phyloP scores from a whole-genome alignment of 2,329 filamentous ascomycete species.

The Penicillium sp. region DNA sequence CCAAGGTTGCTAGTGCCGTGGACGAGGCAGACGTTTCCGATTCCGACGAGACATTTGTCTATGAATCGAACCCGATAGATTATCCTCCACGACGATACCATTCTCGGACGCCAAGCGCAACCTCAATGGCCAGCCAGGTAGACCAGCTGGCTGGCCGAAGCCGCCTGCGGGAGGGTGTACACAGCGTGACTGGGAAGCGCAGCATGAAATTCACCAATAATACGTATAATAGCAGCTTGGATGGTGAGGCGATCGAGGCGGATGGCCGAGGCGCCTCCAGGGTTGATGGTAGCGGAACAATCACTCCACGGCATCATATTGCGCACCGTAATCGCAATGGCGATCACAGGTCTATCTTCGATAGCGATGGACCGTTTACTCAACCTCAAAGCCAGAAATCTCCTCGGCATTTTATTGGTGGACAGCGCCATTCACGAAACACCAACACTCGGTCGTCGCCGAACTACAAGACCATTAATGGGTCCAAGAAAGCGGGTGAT shows the following conservation, averaged over 20 bases:
- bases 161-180: constrained; percentile 67
- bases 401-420: constrained; percentile 52
- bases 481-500: constrained; percentile 59
- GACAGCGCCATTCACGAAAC: constrained; percentile 66
- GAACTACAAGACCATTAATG: constrained; percentile 46
- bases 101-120: constrained; percentile 90
- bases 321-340: constrained; percentile 73
- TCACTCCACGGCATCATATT: constrained; percentile 73
- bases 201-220: constrained; percentile 95
- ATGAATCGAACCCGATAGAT: constrained; percentile 88
- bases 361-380: constrained; percentile 73
- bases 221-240: constrained; percentile 64
- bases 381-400: constrained; percentile 65
- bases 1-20: constrained; percentile 91
- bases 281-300: constrained; percentile 54
- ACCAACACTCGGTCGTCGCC: constrained; percentile 65
- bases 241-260: constrained; percentile 68
- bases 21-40: constrained; percentile 96
- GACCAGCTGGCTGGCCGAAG: constrained; percentile 52
- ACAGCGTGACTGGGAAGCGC: constrained; percentile 71
- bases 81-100: constrained; percentile 70
- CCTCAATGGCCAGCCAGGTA: constrained; percentile 63
- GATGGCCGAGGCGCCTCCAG: constrained; percentile 63
- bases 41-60: constrained; percentile 97
- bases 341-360: constrained; percentile 68